These are phyloP conservation scores for Castanopsis chinensis DNA, from an alignment of 306 rosid species.

Conservation along the genomic window DNA sequence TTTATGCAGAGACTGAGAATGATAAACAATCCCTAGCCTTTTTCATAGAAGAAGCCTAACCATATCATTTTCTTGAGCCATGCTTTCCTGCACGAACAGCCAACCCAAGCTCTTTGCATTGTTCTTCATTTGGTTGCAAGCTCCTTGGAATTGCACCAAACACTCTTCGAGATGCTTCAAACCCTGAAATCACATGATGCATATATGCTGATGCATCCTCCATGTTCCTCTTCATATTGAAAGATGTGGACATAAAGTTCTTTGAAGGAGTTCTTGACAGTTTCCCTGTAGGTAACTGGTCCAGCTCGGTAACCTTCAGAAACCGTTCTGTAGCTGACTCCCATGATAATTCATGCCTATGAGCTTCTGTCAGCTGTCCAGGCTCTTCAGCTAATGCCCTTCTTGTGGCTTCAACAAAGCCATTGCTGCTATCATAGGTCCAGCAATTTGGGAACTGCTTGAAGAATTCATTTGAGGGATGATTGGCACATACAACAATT, in stretches of 20 bases:
- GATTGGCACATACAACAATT: slow-evolving; percentile 76
- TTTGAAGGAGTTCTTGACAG: slow-evolving; percentile 36
- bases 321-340: slow-evolving; percentile 88
- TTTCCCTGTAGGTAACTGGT: slow-evolving; percentile 30
- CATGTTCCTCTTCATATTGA: slow-evolving; percentile 33
- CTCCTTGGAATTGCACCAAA: slow-evolving; percentile 88
- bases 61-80: slow-evolving; percentile 31
- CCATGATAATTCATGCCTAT: slow-evolving; percentile 74
- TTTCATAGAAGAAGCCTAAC: not conserved
- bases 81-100: slow-evolving; percentile 26
- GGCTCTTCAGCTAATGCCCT: slow-evolving; percentile 67
- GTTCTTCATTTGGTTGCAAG: slow-evolving; percentile 81
- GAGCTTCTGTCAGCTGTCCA: slow-evolving; percentile 58
- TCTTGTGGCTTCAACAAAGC: slow-evolving; percentile 55
- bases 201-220: slow-evolving; percentile 70
- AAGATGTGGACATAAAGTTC: slow-evolving; percentile 50
- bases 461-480: slow-evolving; percentile 94
- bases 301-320: slow-evolving; percentile 52
- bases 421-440: slow-evolving; percentile 45
- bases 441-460: slow-evolving; percentile 88
- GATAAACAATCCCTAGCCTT: slow-evolving; percentile 5
- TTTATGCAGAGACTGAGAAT: not conserved
- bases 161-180: slow-evolving; percentile 62
- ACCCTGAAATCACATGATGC: slow-evolving; percentile 72
- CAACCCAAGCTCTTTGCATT: slow-evolving; percentile 72